Evolutionary conservation across 345 rosid genomes (phyloP).

Genomic region (Populus deltoides): DNA sequence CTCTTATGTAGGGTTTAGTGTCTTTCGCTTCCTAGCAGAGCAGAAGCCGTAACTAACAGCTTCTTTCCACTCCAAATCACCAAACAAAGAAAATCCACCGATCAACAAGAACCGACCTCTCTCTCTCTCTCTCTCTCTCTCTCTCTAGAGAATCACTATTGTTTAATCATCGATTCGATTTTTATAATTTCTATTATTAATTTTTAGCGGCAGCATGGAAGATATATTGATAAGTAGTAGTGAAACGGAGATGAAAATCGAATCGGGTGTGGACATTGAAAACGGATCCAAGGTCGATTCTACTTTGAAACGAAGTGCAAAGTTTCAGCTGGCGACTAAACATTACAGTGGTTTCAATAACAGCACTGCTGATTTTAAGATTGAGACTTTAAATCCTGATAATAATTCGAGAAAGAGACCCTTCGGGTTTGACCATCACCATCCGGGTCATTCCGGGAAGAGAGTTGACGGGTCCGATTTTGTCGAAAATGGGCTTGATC

Average conservation of each 20-base stretch:
- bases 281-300: constrained; percentile 10
- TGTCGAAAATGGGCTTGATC: constrained; percentile 58
- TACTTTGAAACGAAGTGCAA: constrained; percentile 41
- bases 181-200: background rate
- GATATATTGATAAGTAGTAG: background rate
- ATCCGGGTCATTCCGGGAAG: constrained; percentile 21
- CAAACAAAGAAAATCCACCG: background rate
- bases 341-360: constrained; percentile 41
- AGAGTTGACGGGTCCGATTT: constrained; percentile 50
- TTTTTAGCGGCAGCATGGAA: background rate
- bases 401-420: constrained; percentile 23
- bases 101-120: background rate
- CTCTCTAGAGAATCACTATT: background rate
- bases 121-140: no score
- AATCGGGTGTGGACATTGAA: background rate
- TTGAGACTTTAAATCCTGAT: constrained; percentile 68
- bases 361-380: constrained; percentile 49
- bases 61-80: background rate
- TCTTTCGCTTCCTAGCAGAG: background rate
- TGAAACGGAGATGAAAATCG: background rate
- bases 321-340: constrained; percentile 66
- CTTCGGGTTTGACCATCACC: constrained; percentile 8
- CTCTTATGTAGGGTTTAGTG: background rate
- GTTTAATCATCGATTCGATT: background rate
- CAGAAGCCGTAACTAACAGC: background rate